phyloP scores from a whole-genome alignment of 2,329 filamentous ascomycete genomes.

The Ascocoryne sarcoides region DNA sequence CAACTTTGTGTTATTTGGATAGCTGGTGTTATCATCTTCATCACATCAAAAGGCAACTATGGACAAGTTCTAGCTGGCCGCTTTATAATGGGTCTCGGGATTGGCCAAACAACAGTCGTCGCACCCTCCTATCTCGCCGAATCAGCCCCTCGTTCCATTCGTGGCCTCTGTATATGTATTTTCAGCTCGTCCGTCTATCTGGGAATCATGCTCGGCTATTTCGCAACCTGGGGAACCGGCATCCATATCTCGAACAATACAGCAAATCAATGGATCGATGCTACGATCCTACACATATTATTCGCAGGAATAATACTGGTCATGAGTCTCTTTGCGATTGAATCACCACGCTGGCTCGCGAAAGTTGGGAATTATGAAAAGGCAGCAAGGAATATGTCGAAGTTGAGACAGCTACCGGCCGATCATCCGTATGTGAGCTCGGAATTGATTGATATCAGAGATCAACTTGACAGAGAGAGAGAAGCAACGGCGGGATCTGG shows the following conservation, averaged over 20 bases:
- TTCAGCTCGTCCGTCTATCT: constrained; percentile 19
- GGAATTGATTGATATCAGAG: constrained; percentile 57
- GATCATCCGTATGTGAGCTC: constrained; percentile 52
- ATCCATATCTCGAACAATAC: constrained; percentile 32
- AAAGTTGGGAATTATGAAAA: constrained; percentile 45
- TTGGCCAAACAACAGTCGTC: constrained; percentile 32
- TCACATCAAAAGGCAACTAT: constrained; percentile 26
- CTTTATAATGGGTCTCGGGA: constrained; percentile 26
- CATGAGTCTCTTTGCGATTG: constrained; percentile 15
- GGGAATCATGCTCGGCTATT: constrained; percentile 22
- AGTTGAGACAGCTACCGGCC: constrained; percentile 48
- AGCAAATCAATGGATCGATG: constrained; percentile 48
- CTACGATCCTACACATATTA: constrained; percentile 59
- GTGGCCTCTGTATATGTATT: constrained; percentile 21
- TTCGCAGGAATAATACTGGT: constrained; percentile 38
- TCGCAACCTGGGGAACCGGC: constrained; percentile 21
- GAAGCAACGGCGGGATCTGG: constrained; percentile 60
- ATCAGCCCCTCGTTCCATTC: constrained; percentile 17
- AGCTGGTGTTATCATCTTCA: constrained; percentile 26
- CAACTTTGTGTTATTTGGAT: constrained; percentile 21
- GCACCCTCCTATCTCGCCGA: constrained; percentile 31
- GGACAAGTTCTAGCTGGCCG: constrained; percentile 21
- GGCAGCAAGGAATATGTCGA: constrained; percentile 46
- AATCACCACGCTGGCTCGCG: constrained; percentile 42
- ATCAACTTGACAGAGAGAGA: constrained; percentile 58